Conservation (phyloP, 2,329 filamentous ascomycete genomes). For the Pyrenophora teres region DNA sequence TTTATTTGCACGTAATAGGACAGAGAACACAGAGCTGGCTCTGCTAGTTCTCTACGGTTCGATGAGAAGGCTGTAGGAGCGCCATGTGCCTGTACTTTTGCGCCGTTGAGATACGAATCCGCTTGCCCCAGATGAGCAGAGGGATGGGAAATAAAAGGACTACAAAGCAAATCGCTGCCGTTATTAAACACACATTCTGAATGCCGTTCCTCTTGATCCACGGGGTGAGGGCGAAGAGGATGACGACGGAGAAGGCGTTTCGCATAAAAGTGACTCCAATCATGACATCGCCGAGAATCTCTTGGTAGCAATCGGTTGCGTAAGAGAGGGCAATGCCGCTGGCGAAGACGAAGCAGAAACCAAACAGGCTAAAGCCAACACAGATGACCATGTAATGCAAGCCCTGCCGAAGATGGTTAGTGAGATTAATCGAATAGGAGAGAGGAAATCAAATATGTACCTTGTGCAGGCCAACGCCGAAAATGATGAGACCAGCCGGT, state of each 20-base stretch:
- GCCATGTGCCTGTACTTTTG: slow-evolving; percentile 16
- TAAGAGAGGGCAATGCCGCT: slow-evolving; percentile 48
- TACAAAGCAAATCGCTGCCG: slow-evolving; percentile 42
- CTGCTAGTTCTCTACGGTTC: slow-evolving; percentile 5
- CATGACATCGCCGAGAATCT: slow-evolving; percentile 54
- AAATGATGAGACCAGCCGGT: slow-evolving; percentile 47
- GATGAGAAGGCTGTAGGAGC: slow-evolving; percentile 15
- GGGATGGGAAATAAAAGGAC: slow-evolving; percentile 32
- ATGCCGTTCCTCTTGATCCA: slow-evolving; percentile 50
- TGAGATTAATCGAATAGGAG: not conserved
- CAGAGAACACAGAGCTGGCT: too few relatives aligned
- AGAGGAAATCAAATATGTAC: slow-evolving; percentile 13
- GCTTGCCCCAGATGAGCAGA: slow-evolving; percentile 22
- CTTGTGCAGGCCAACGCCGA: slow-evolving; percentile 40
- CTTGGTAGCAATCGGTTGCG: slow-evolving; percentile 43
- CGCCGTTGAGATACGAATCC: slow-evolving; percentile 14
- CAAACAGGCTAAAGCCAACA: slow-evolving; percentile 47
- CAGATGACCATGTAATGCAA: slow-evolving; percentile 36
- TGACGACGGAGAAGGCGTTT: slow-evolving; percentile 51
- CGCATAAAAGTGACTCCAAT: slow-evolving; percentile 54
- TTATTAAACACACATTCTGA: slow-evolving; percentile 50
- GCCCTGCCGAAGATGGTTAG: slow-evolving; percentile 21
- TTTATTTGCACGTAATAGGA: too few relatives aligned
- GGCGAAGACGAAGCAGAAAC: slow-evolving; percentile 44
- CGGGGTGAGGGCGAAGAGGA: slow-evolving; percentile 54